phyloP scores from a whole-genome alignment of 1,284 basidiomycete species.

The Coniferiporia weirii region DNA sequence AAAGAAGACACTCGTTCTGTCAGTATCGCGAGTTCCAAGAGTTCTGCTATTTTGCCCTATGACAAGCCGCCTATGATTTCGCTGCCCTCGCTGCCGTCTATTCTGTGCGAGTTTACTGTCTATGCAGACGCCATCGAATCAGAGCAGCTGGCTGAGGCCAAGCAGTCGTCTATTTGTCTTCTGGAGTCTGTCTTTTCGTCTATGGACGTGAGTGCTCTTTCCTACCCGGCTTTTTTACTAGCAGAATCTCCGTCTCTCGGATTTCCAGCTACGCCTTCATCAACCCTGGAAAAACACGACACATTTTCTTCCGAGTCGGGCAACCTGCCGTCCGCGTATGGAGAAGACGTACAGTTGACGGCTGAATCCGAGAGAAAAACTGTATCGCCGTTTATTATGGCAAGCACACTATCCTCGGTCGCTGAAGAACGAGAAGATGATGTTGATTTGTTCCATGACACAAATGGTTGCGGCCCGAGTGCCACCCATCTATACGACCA shows the following conservation, averaged over 20 bases:
- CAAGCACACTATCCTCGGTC: not conserved
- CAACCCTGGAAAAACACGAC: not conserved
- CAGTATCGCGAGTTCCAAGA: too few relatives aligned
- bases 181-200: conserved; percentile 8
- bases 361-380: not conserved
- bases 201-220: conserved; percentile 2
- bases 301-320: not conserved
- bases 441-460: not conserved
- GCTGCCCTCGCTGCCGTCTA: not conserved
- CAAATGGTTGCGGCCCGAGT: not conserved
- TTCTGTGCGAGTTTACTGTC: conserved; percentile 9
- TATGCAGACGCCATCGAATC: conserved; percentile 17
- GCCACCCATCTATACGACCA: not conserved
- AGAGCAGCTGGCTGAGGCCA: conserved; percentile 1
- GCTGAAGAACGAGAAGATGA: not conserved
- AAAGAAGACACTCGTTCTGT: not conserved
- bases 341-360: too few relatives aligned
- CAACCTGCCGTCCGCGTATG: too few relatives aligned
- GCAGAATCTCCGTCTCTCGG: not conserved
- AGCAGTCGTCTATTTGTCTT: conserved; percentile 10
- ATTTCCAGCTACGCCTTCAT: not conserved
- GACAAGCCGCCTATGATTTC: not conserved
- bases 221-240: not conserved
- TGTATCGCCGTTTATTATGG: not conserved
- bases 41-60: not conserved